Conservation (phyloP, 2,329 filamentous ascomycete species). For the Cytospora leucostoma region DNA sequence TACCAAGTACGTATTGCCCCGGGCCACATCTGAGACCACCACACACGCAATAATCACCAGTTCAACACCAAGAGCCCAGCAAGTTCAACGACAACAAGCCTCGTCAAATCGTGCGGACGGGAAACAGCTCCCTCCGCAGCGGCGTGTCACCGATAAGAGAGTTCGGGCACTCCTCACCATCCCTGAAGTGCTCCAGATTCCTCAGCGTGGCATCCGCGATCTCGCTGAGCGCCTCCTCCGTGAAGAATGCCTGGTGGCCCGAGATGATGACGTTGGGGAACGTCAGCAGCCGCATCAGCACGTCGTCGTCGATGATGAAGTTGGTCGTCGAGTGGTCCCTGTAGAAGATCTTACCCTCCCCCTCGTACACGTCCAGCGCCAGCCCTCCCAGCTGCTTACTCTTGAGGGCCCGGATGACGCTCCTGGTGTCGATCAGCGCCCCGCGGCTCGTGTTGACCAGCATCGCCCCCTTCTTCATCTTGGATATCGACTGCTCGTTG, state of each 20-base stretch:
- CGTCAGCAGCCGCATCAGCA: slow-evolving; percentile 65
- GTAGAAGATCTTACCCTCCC: slow-evolving; percentile 65
- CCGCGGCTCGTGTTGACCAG: slow-evolving; percentile 71
- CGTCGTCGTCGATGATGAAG: slow-evolving; percentile 67
- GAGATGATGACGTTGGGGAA: slow-evolving; percentile 69
- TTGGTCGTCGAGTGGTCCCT: slow-evolving; percentile 57
- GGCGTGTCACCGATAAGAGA: slow-evolving; percentile 36
- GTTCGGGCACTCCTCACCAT: slow-evolving; percentile 39
- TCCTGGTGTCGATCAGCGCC: slow-evolving; percentile 61
- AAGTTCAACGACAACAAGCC: background rate
- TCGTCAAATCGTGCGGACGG: slow-evolving; percentile 23
- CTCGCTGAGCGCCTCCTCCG: slow-evolving; percentile 63
- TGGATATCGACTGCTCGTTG: slow-evolving; percentile 51
- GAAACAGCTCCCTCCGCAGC: slow-evolving; percentile 7
- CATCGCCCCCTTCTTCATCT: slow-evolving; percentile 62
- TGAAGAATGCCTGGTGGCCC: slow-evolving; percentile 72
- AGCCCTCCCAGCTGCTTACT: slow-evolving; percentile 59
- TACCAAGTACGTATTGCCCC: too few relatives aligned
- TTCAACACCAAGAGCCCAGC: background rate
- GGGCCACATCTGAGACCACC: too few relatives aligned
- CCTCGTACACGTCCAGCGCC: slow-evolving; percentile 70
- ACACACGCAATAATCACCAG: background rate
- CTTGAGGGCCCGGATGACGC: slow-evolving; percentile 64
- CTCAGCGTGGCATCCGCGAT: slow-evolving; percentile 62
- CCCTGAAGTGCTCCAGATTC: slow-evolving; percentile 54